Conservation (phyloP, 2,329 filamentous ascomycete genomes). For the Eutypella sp. region DNA sequence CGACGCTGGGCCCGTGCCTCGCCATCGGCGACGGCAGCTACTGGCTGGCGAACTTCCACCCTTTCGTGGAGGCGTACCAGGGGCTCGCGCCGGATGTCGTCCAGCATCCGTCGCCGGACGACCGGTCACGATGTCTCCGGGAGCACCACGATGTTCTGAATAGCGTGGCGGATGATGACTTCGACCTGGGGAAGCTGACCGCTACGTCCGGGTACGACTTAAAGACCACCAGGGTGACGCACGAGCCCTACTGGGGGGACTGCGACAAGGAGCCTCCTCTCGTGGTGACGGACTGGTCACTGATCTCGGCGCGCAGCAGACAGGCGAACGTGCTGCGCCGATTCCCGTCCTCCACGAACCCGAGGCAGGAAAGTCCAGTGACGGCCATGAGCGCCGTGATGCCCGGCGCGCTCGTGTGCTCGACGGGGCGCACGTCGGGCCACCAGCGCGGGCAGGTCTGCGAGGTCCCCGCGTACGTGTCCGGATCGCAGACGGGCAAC, state of each 20-base stretch:
- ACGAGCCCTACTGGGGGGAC: constrained; percentile 42
- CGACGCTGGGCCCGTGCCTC: constrained; percentile 38
- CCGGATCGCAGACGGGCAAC: constrained; percentile 27
- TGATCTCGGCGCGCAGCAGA: constrained; percentile 30
- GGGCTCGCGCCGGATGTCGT: constrained; percentile 39
- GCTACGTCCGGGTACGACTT: constrained; percentile 38
- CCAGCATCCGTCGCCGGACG: constrained; percentile 38
- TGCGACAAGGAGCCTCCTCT: constrained; percentile 34
- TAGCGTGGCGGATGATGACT: constrained; percentile 15
- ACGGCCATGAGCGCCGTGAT: constrained; percentile 24
- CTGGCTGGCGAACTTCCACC: constrained; percentile 41
- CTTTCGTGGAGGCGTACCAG: constrained; percentile 35
- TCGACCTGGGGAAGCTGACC: constrained; percentile 30
- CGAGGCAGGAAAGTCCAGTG: constrained; percentile 28
- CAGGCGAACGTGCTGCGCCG: constrained; percentile 38
- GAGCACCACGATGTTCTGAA: constrained; percentile 34
- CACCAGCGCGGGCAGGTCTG: constrained; percentile 37
- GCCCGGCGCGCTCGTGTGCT: constrained; percentile 32
- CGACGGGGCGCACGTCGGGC: constrained; percentile 39
- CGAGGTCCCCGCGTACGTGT: constrained; percentile 39
- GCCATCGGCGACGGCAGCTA: constrained; percentile 31
- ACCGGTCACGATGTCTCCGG: constrained; percentile 30
- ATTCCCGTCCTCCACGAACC: constrained; percentile 32
- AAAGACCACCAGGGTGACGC: constrained; percentile 38
- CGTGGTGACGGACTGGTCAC: constrained; percentile 40